phyloP scores from a whole-genome alignment of 768 basidiomycete genomes.

The Macrocybe gigantea region DNA sequence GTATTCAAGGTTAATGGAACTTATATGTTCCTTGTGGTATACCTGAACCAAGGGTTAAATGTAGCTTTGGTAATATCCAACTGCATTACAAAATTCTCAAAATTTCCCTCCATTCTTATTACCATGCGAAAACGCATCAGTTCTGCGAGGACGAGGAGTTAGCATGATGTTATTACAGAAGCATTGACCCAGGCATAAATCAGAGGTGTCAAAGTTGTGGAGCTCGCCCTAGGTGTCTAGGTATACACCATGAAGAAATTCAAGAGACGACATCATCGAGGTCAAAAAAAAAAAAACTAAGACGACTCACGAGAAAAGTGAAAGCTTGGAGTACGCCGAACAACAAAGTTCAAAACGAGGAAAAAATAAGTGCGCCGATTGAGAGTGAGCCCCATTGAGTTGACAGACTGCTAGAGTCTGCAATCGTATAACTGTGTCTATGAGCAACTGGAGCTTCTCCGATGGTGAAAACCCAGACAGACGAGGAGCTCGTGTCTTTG shows the following conservation, averaged over 20 bases:
- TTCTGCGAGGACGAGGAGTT: too few relatives aligned
- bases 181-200: constrained; percentile 9
- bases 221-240: constrained; percentile 54
- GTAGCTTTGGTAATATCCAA: too few relatives aligned
- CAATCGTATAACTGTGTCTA: constrained; percentile 89
- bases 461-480: constrained; percentile 36
- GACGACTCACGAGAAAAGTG: constrained; percentile 10
- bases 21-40: too few relatives aligned
- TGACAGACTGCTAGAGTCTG: constrained; percentile 44
- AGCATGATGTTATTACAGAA: background rate
- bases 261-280: constrained; percentile 55
- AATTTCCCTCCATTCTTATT: background rate
- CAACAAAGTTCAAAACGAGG: constrained; percentile 42
- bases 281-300: constrained; percentile 22
- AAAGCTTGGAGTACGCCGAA: constrained; percentile 21
- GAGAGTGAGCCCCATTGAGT: constrained; percentile 95
- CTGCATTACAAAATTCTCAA: background rate
- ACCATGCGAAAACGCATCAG: background rate
- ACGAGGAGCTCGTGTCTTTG: constrained; percentile 75
- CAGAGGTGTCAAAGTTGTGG: constrained; percentile 69
- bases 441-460: constrained; percentile 63
- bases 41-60: too few relatives aligned
- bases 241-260: constrained; percentile 95
- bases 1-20: too few relatives aligned
- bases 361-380: constrained; percentile 64